A percentile compares a stretch with the other conserved stretches of the same genome.
Conservation (phyloP, 148 eudicot genomes). For the Silene uniflora region DNA sequence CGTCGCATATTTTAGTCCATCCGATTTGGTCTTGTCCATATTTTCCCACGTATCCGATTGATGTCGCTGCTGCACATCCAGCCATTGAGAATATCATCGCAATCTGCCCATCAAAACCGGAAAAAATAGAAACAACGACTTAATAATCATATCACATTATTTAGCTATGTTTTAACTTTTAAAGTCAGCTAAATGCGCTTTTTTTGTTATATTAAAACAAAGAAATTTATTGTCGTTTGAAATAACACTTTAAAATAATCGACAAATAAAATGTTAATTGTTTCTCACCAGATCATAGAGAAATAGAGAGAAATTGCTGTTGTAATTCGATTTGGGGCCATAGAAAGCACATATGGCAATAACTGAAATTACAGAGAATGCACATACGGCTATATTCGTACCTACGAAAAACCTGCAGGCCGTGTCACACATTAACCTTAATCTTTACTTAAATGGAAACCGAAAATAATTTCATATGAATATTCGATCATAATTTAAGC, state of each 20-base stretch:
- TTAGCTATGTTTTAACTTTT: no score
- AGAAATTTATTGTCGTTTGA: no score
- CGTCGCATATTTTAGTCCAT: constrained; percentile 37
- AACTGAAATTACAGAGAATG: constrained; percentile 16
- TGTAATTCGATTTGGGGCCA: constrained; percentile 8
- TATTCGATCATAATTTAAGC: no score
- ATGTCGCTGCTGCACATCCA: constrained; percentile 36
- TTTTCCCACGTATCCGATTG: constrained; percentile 34
- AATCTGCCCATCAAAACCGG: constrained; percentile 14
- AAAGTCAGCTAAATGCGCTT: no score
- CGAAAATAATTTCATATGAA: no score
- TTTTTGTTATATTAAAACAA: no score
- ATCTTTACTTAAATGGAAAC: neutral
- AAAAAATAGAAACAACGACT: neutral
- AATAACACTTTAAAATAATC: no score
- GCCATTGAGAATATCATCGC: constrained; percentile 20
- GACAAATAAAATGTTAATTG: no score
- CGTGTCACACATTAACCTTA: neutral
- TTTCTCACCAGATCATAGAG: constrained; percentile 28
- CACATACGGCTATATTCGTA: constrained; percentile 23
- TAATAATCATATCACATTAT: no score
- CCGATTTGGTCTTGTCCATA: constrained; percentile 32
- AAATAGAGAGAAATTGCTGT: constrained; percentile 19
- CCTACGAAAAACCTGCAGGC: constrained; percentile 23
- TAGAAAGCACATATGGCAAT: constrained; percentile 13